Evolutionary conservation across 129 eudicot species (phyloP), one percentile per base, ranked within the genome.

Genomic region (Mikania micrantha): DNA sequence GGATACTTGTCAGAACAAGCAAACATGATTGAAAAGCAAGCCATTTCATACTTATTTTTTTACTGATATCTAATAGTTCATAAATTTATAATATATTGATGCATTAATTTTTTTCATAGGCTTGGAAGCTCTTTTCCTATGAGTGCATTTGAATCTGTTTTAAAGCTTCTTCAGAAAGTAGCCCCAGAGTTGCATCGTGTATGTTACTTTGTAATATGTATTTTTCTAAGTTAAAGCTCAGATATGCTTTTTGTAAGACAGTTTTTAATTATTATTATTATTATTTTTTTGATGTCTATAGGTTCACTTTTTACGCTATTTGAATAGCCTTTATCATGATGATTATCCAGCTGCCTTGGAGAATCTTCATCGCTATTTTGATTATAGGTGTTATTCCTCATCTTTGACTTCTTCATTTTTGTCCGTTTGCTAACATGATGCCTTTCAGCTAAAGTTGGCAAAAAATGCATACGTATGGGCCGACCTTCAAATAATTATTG

Each of bases 121-220:
- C 82, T 79, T 66, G 96, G 92, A 35, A 93, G 92, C 86, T 82
- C 96, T 38, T 93, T 84, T 70, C 89, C 90, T 69, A 66, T 86
- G 75, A 81, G 89, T 80, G 87, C 86, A 9, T 83, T 93, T 78
- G 98, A 93, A 79, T 80, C 92, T 42, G 79, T 80, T 52, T 70
- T 93, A 40, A 86, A 85, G 81, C 88, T 82, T 78, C 90, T 93
- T 32, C 96, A 86, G 83, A 85, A 88, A 80, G 74, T 84, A 68
- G 95, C 98, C 58, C 98, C 98, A 2, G 96, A 93, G 64, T 80
- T 93, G 75, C 96, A 93, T 64, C 85, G 96, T 74, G 98, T 92
- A 80, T 75, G 88, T 76, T 66, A 49, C 34, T 58, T 53, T 32
- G 54, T 29, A 36, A 47, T 45, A 32, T 58, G 20, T 22, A 11